Base-by-base conservation (phyloP, 2,329 filamentous ascomycete genomes). In the Penicillium janthinellum region DNA sequence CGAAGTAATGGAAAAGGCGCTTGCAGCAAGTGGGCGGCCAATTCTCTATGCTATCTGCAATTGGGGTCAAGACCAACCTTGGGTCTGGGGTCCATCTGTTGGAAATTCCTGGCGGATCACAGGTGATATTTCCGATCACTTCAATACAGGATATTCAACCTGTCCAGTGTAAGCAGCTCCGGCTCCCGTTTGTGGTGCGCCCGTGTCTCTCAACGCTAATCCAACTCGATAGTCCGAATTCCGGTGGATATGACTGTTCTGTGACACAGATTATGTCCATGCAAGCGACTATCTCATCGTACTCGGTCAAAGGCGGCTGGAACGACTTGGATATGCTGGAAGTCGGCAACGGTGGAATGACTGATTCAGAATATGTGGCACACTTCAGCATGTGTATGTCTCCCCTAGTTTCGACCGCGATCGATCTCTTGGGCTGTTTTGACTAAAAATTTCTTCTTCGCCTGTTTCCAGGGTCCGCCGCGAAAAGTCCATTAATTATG, bases 31-130 rank as follows among this genome's bases (percentile, higher is more conserved):
- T 44, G 72, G 77, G 37, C 72, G 76, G 35, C 71, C 75, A 1
- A 83, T 84, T 7, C 67, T 80, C 20, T 83, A 81, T 68, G 78
- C 72, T 25, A 70, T 84, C 35, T 84, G 82, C 67, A 74, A 79
- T 31, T 84, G 82, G 81, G 82, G 82, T 4, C 70, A 75, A 28
- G 79, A 78, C 2, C 71, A 78, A 17, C 79, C 83, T 22, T 75
- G 78, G 63, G 64, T 70, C 4, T 84, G 82, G 80, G 82, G 42
- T 45, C 78, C 25, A 77, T 61, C 53, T 47, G 54, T 70, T 20
- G 60, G 67, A 3, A 56, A 72, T 14, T 72, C 69, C 2, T 70
- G 70, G 39, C 61, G 70, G 6, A 71, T 71, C 61, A 64, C 67
- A 17, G 70, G 69, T 4, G 70, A 72, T 20, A 72, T 72, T 35